Evolutionary conservation across 176 grass and related monocot species (phyloP).

Genomic region (Oryza glumipatula): DNA sequence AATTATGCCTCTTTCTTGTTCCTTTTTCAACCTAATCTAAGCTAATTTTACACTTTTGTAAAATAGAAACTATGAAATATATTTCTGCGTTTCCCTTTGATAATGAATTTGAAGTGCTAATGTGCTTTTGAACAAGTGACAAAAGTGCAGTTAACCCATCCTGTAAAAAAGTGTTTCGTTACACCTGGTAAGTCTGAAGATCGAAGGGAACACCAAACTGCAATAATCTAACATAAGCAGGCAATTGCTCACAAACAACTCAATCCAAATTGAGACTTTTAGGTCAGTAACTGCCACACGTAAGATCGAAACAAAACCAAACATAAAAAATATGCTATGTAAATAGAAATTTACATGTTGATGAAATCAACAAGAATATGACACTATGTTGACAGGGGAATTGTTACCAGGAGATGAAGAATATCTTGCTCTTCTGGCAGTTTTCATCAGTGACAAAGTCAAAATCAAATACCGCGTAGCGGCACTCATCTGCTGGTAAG

Average conservation of each 20-base stretch:
- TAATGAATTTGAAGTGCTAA: background rate
- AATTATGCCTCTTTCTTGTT: background rate
- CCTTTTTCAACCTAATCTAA: background rate
- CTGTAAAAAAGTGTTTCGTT: background rate
- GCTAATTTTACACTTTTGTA: background rate
- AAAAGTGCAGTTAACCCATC: background rate
- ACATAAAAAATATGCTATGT: background rate
- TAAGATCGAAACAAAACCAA: background rate
- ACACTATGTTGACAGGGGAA: background rate
- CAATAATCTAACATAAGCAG: background rate
- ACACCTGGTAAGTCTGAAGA: background rate
- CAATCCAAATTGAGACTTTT: slow-evolving; percentile 26
- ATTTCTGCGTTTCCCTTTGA: background rate
- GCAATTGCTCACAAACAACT: background rate
- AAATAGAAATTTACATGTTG: slow-evolving; percentile 7
- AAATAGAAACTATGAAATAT: background rate
- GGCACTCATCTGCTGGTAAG: slow-evolving; percentile 87
- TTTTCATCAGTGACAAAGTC: slow-evolving; percentile 92
- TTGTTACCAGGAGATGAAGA: slow-evolving; percentile 87
- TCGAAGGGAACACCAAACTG: background rate
- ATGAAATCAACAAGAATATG: background rate
- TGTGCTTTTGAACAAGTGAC: slow-evolving; percentile 6
- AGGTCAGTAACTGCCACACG: background rate
- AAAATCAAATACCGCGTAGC: slow-evolving; percentile 95
- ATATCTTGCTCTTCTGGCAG: slow-evolving; percentile 99